Evolutionary conservation across 177 flowering plant genomes (phyloP).

Genomic region (Vitis hybrid): DNA sequence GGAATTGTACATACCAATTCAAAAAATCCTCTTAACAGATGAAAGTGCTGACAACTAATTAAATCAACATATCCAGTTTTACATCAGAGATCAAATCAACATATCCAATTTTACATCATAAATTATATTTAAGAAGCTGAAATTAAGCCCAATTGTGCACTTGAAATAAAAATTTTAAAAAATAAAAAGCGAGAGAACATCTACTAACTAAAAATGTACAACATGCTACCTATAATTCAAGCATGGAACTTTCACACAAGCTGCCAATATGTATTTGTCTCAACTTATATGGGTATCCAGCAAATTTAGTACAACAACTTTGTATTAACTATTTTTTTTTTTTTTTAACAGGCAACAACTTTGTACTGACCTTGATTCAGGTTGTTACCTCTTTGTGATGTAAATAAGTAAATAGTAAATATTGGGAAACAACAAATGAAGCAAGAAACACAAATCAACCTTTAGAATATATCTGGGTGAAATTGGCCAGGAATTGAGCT

Average conservation of each 20-base stretch:
- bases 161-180: neutral
- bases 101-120: too few species aligned
- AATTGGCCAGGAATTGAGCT: conserved; percentile 45
- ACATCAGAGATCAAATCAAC: too few species aligned
- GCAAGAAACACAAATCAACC: neutral
- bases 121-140: too few species aligned
- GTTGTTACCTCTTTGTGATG: neutral
- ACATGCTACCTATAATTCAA: too few species aligned
- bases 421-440: neutral
- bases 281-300: neutral
- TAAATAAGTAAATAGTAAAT: neutral
- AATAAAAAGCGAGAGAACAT: neutral
- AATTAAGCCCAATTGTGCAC: too few species aligned
- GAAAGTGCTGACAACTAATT: too few species aligned
- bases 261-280: conserved; percentile 1
- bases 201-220: neutral
- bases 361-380: neutral
- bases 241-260: neutral
- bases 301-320: neutral
- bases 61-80: too few species aligned
- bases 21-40: too few species aligned
- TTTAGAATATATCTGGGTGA: conserved; percentile 42
- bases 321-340: too few species aligned
- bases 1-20: too few species aligned
- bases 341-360: too few species aligned